phyloP scores from a whole-genome alignment of 2,329 filamentous ascomycete genomes.

The Cyphellophora attinorum region DNA sequence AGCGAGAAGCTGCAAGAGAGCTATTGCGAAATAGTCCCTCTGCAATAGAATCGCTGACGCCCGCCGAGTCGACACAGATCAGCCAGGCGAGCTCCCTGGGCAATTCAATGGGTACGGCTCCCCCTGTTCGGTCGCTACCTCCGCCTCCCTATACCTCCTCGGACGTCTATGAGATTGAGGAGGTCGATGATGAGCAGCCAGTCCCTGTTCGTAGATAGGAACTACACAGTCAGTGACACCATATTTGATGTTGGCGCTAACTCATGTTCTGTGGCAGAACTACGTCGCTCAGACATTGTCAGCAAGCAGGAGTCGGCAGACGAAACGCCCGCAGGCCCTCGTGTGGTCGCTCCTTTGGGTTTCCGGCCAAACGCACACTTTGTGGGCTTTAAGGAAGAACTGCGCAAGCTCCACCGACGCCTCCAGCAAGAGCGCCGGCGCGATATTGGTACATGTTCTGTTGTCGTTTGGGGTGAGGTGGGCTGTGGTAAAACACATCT shows the following conservation, averaged over 20 bases:
- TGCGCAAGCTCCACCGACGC: constrained; percentile 49
- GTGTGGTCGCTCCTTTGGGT: constrained; percentile 41
- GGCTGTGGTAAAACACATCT: constrained; percentile 62
- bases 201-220: constrained; percentile 3
- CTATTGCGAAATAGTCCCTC: constrained; percentile 23
- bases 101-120: constrained; percentile 12
- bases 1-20: constrained; percentile 27
- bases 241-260: constrained; percentile 11
- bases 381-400: constrained; percentile 49
- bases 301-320: constrained; percentile 2
- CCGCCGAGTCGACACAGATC: constrained; percentile 1
- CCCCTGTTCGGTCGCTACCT: no score
- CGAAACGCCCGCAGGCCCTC: constrained; percentile 20
- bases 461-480: constrained; percentile 54
- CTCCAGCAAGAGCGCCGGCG: constrained; percentile 50
- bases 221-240: constrained; percentile 6
- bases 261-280: constrained; percentile 9
- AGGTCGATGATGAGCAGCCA: constrained; percentile 10
- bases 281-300: constrained; percentile 7
- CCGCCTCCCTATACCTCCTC: no score
- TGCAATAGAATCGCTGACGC: background rate
- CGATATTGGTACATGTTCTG: constrained; percentile 50
- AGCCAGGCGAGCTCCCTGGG: constrained; percentile 2
- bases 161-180: constrained; percentile 16
- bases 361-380: constrained; percentile 57